Conservation (phyloP, 192 early-diverging fungal genomes). For the Coemansia furcata region DNA sequence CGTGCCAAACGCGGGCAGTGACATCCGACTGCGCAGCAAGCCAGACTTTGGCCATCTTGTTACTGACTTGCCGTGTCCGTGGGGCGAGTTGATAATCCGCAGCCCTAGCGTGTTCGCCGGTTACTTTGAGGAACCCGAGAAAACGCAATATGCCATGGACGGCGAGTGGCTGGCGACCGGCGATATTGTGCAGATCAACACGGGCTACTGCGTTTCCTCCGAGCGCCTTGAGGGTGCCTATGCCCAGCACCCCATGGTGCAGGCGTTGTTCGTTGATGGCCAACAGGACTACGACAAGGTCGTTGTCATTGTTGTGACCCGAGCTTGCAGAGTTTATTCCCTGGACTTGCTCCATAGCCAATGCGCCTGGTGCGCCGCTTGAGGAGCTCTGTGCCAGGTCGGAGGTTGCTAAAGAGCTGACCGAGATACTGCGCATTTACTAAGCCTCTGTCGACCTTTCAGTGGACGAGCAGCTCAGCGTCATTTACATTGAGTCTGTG, state of each 20-base stretch:
- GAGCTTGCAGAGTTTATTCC: conserved; percentile 56
- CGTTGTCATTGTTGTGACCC: conserved; percentile 84
- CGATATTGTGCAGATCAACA: conserved; percentile 75
- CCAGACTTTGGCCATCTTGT: too few species aligned
- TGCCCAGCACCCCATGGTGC: conserved; percentile 64
- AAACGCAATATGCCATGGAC: conserved; percentile 65
- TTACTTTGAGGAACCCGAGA: conserved; percentile 73
- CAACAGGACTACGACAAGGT: too few species aligned
- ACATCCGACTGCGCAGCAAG: too few species aligned
- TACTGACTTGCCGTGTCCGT: too few species aligned
- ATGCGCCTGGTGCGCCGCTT: conserved; percentile 32
- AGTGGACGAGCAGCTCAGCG: conserved; percentile 75
- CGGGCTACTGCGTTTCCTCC: too few species aligned
- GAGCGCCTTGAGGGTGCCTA: too few species aligned
- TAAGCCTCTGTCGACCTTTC: conserved; percentile 61
- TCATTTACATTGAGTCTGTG: too few species aligned
- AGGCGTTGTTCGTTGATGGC: conserved; percentile 85
- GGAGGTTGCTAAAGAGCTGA: conserved; percentile 51
- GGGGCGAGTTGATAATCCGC: too few species aligned
- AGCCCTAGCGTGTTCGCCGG: too few species aligned
- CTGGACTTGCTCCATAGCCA: conserved; percentile 44
- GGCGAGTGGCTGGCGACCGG: too few species aligned
- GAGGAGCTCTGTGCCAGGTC: conserved; percentile 53
- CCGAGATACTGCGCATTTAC: conserved; percentile 55
- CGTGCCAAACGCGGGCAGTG: too few species aligned